phyloP scores from a whole-genome alignment of 257 asterid species.

The Gynochthodes officinalis region DNA sequence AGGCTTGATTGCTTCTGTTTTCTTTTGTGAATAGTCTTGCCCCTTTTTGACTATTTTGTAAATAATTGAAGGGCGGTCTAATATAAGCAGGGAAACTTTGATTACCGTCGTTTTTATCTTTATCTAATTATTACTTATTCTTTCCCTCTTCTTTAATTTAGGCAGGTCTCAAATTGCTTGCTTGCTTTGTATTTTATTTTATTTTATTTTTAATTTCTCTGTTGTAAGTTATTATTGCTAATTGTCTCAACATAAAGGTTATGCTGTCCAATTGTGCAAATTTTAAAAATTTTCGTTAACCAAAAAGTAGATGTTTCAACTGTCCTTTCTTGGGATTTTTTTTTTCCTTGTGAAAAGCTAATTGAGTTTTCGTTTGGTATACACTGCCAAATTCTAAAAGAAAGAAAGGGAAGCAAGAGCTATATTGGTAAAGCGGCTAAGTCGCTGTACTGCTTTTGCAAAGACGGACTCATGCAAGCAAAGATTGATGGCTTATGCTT shows the following conservation, averaged over 20 bases:
- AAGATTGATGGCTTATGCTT: slow-evolving; percentile 41
- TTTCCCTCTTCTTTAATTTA: background rate
- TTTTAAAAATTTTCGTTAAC: no score
- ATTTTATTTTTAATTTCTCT: no score
- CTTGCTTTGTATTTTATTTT: no score
- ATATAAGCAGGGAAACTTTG: background rate
- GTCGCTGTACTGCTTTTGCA: slow-evolving; percentile 43
- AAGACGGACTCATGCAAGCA: slow-evolving; percentile 42
- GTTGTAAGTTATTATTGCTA: no score
- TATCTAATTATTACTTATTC: background rate
- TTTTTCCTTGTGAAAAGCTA: no score
- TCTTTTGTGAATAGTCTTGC: slow-evolving; percentile 8
- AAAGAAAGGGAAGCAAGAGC: background rate
- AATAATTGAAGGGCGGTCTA: slow-evolving; percentile 7
- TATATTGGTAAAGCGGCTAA: slow-evolving; percentile 15
- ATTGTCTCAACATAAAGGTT: no score
- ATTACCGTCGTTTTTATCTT: background rate
- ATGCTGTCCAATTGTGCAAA: no score
- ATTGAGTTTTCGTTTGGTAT: background rate
- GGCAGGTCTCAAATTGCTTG: background rate
- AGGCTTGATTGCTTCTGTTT: background rate
- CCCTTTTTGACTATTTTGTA: slow-evolving; percentile 8
- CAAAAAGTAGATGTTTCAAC: no score
- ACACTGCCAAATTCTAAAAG: slow-evolving; percentile 6
- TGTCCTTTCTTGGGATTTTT: no score